A percentile compares a stretch with the other conserved stretches of the same genome.
These are phyloP conservation scores for Tolypocladium cylindrosporum DNA, from an alignment of 2,329 filamentous ascomycete species.

Conservation along the genomic window DNA sequence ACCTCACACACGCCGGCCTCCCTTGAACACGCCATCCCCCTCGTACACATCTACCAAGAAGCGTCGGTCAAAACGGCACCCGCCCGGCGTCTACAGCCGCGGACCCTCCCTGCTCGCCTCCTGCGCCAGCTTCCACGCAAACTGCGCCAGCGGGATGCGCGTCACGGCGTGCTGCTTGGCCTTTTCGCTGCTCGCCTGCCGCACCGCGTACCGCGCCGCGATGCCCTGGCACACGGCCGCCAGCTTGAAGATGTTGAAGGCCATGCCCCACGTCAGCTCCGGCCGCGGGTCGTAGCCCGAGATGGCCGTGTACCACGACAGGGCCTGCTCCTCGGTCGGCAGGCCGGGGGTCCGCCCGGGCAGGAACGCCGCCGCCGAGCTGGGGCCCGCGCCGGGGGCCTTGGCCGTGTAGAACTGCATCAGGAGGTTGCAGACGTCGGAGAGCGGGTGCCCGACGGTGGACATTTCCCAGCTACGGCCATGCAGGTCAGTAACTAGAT, in stretches of 20 bases:
- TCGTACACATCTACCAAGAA: neutral
- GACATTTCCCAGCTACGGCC: conserved; percentile 81
- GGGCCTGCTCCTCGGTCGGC: conserved; percentile 28
- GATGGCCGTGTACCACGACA: conserved; percentile 31
- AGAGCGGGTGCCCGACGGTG: conserved; percentile 90
- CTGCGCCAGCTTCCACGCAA: conserved; percentile 67
- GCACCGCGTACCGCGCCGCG: conserved; percentile 70
- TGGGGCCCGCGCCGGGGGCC: conserved; percentile 10
- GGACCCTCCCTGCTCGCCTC: conserved; percentile 18
- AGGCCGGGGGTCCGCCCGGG: conserved; percentile 57
- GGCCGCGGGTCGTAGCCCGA: conserved; percentile 61
- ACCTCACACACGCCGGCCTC: neutral
- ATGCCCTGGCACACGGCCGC: conserved; percentile 74
- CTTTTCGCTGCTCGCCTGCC: conserved; percentile 83
- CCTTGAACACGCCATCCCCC: neutral
- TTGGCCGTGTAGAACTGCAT: conserved; percentile 29
- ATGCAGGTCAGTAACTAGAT: neutral
- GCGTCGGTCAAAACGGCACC: neutral
- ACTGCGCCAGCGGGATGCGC: conserved; percentile 62
- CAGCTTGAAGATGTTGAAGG: conserved; percentile 52
- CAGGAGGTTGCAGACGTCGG: conserved; percentile 73
- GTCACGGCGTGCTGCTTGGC: conserved; percentile 62
- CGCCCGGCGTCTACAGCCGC: conserved; percentile 13
- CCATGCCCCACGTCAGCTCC: conserved; percentile 51
- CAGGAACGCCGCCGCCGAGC: conserved; percentile 42